Base-by-base conservation (phyloP, 306 rosid species). In the Ormosia emarginata region DNA sequence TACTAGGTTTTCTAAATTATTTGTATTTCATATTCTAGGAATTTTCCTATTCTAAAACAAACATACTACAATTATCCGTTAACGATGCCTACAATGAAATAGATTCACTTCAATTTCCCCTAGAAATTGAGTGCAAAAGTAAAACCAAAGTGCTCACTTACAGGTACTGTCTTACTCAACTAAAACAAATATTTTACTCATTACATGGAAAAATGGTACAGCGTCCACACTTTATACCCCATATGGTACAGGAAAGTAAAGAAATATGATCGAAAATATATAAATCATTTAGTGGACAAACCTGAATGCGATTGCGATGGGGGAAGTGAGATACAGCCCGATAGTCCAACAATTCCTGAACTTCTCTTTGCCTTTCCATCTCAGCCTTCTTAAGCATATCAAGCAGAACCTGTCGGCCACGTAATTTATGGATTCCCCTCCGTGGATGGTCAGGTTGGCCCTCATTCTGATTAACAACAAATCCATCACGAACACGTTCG, bases 251-350 rank as follows among this genome's bases (percentile, higher is more conserved):
- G 6, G 53, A 69, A 65, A 59, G 24, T 59, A 66, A 68, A 47
- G 13, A 62, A 46, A 63, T n/a, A 65, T 13, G 47, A 56, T 73
- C 30, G 40, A 55, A 73, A 67, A 47, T 34, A 34, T 55, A 59
- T 4, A 53, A 55, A 74, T 39, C 74, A 68, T 40, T 44, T 18
- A 76, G 24, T 7, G 63, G 63, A 81, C 84, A 47, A 84, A 95
- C 99, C 98, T 95, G 99, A 81, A 96, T 96, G 79, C 99, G 97
- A 82, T 96, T 93, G 79, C 98, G 98, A 83, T 96, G 99, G 83
- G 97, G 86, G 59, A 96, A 96, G 79, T 86, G 89, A 39, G 99
- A 90, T 72, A 96, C 99, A 3, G 91, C 89, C 50, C 81, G 89
- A 55, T 81, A 94, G 83, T 90, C 92, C 67, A 82, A 84, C 86